Evolutionary conservation across 495 filamentous ascomycete genomes (phyloP).

Genomic region (Hypoxylon rickii): DNA sequence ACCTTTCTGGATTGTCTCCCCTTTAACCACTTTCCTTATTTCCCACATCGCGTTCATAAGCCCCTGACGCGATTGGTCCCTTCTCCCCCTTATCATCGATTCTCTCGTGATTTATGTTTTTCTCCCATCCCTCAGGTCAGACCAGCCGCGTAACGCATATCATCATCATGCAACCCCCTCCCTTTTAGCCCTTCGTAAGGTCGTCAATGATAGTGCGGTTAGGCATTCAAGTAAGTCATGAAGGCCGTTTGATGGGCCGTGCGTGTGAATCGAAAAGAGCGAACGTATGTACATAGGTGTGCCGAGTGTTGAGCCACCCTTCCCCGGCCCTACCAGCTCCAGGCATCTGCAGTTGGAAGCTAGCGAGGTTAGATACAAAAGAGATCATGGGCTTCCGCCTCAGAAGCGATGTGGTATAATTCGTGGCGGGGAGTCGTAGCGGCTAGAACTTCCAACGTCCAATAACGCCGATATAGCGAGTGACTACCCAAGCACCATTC

Average conservation of each 20-base stretch:
- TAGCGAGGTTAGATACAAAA: background rate
- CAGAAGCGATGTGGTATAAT: constrained; percentile 6
- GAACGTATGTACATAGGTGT: constrained; percentile 26
- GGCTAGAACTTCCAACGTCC: background rate
- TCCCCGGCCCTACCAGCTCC: background rate
- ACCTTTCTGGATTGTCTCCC: background rate
- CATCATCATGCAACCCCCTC: no score
- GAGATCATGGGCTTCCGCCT: constrained; percentile 8
- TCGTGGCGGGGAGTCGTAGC: constrained; percentile 2
- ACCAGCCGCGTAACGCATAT: no score
- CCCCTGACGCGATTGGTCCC: no score
- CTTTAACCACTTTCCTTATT: background rate
- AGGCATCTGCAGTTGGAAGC: background rate
- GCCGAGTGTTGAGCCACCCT: background rate
- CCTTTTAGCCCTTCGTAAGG: constrained; percentile 15
- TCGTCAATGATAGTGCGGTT: constrained; percentile 6
- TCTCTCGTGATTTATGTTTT: background rate
- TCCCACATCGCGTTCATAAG: no score
- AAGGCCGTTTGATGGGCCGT: constrained; percentile 2
- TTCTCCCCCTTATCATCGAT: no score
- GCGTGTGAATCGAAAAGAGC: constrained; percentile 15
- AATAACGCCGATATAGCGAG: constrained; percentile 1
- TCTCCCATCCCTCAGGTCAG: background rate
- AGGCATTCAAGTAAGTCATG: constrained; percentile 10
- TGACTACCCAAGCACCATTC: background rate